Evolutionary conservation across 352 stramenopile species (phyloP).

Genomic region (Phytophthora colocasiae): DNA sequence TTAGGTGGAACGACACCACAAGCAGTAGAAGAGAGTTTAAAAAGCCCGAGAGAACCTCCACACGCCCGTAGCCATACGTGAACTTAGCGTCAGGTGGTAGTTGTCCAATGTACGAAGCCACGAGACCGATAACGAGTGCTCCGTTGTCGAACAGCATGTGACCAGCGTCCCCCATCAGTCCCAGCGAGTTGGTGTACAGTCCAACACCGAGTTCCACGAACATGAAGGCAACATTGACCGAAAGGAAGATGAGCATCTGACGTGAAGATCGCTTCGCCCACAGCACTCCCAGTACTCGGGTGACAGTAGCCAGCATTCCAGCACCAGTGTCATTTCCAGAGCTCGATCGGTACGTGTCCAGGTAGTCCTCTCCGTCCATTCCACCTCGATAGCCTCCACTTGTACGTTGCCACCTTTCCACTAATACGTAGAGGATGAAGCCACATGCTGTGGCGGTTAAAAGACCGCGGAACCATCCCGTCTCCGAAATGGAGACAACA

Average conservation of each 20-base stretch:
- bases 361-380: conserved; percentile 27
- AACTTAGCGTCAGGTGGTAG: conserved; percentile 74
- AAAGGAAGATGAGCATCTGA: conserved; percentile 86
- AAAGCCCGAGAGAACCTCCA: conserved; percentile 89
- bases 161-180: conserved; percentile 85
- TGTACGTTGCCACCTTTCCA: conserved; percentile 36
- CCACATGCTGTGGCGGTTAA: conserved; percentile 47
- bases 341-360: conserved; percentile 55
- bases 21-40: conserved; percentile 88
- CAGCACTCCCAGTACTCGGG: conserved; percentile 49
- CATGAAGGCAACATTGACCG: conserved; percentile 87
- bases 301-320: background rate
- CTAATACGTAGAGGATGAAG: conserved; percentile 62
- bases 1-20: conserved; percentile 85
- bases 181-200: conserved; percentile 87
- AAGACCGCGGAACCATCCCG: conserved; percentile 58
- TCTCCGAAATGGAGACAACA: conserved; percentile 45
- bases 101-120: conserved; percentile 84
- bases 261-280: conserved; percentile 69
- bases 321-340: background rate
- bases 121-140: conserved; percentile 84
- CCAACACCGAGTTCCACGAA: conserved; percentile 87
- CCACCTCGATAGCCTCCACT: background rate
- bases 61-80: conserved; percentile 88
- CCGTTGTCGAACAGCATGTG: conserved; percentile 93